Evolutionary conservation across 345 rosid genomes (phyloP), one percentile per base, ranked within the genome.

Genomic region (Euclidium syriacum): DNA sequence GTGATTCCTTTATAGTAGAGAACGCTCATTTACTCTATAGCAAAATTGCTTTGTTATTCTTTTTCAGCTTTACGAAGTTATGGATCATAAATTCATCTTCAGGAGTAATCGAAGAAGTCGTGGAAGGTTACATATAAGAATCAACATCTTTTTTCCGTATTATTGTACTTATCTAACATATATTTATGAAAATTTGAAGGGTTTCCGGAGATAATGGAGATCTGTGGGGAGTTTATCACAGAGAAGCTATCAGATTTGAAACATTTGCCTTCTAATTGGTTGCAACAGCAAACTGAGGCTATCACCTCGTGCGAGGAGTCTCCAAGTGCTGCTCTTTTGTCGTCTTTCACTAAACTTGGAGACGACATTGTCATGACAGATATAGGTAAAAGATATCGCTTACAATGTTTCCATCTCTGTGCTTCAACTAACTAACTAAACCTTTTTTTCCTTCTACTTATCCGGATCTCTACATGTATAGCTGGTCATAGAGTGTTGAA

Each of bases 401-500:
- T 52, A 38, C 64, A 52, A 62, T 36, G 19, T 26, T 57, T 56
- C 34, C 34, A 48, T 59, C 38, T 59, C 53, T 18, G 3, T 57
- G 50, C 41, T 8, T 65, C 36, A 43, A 42, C 54, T 43, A n/a
- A n/a, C n/a, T n/a, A 16, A n/a, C n/a, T n/a, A n/a, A n/a, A 25
- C 68, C 5, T 41, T 14, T 33, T 4, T 24, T 26, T 2, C n/a
- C 35, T 17, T 58, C n/a, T 43, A 48, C 49, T 61, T 36, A 47
- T 29, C 8, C 8, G 7, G 5, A 35, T 36, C 16, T 46, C 29
- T 46, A 46, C 3, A 39, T 17, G 4, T 18, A 47, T 73, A 94
- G 99, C 77, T 81, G 82, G 88, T 58, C 95, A 87, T 77, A 83
- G 80, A 60, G 77, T 94, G 65, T 58, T 84, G 78, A 87, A 75